phyloP scores from a whole-genome alignment of 768 basidiomycete genomes.

The Calocybe gangraenosa region DNA sequence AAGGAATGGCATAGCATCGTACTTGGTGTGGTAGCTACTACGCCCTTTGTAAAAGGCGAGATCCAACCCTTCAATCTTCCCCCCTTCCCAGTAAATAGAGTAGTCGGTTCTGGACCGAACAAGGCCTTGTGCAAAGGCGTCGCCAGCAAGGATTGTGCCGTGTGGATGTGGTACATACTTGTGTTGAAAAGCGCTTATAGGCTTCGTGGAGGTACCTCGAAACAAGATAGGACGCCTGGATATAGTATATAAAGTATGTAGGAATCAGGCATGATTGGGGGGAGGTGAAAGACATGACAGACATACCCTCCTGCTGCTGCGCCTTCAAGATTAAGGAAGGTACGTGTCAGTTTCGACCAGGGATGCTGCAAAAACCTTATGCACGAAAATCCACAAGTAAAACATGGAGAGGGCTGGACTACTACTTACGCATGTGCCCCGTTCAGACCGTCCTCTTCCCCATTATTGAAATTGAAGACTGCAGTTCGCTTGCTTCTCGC shows the following conservation, averaged over 20 bases:
- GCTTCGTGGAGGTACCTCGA: conserved; percentile 58
- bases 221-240: conserved; percentile 71
- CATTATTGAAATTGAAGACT: conserved; percentile 84
- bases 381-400: neutral
- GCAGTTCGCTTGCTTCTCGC: conserved; percentile 41
- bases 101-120: conserved; percentile 75
- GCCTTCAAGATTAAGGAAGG: conserved; percentile 82
- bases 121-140: conserved; percentile 61
- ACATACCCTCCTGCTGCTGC: conserved; percentile 73
- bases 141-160: conserved; percentile 64
- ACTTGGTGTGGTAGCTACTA: conserved; percentile 73
- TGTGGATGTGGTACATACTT: conserved; percentile 60
- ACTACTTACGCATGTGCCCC: conserved; percentile 58
- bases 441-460: conserved; percentile 73
- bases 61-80: conserved; percentile 62
- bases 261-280: too few relatives aligned
- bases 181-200: conserved; percentile 49
- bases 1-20: conserved; percentile 61
- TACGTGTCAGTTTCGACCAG: conserved; percentile 61
- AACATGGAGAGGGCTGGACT: neutral
- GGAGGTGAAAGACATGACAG: neutral
- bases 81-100: conserved; percentile 46
- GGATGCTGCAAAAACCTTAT: conserved; percentile 69
- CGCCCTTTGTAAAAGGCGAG: conserved; percentile 75
- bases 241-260: neutral